Conservation (phyloP, 345 rosid genomes). For the Viola odorata region DNA sequence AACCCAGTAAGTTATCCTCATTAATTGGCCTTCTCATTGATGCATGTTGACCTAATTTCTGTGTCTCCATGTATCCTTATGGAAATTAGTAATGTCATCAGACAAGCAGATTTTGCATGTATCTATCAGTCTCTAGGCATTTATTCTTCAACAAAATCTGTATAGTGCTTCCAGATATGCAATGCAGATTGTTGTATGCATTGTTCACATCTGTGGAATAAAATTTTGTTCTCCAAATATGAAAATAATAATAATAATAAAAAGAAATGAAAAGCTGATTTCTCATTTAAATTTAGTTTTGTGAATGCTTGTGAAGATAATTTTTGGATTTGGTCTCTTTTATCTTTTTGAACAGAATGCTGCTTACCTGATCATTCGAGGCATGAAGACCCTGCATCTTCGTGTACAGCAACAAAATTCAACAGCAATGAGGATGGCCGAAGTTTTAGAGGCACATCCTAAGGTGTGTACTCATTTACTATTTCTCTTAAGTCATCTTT, state of each 20-base stretch:
- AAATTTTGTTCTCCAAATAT: no score
- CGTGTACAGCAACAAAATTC: conserved; percentile 97
- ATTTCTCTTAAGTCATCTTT: neutral
- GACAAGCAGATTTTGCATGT: no score
- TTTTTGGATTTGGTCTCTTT: neutral
- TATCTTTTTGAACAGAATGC: conserved; percentile 63
- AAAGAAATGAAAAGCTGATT: no score
- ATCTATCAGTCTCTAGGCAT: no score
- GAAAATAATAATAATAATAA: no score
- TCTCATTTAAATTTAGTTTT: no score
- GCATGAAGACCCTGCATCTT: conserved; percentile 99
- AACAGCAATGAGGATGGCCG: conserved; percentile 92
- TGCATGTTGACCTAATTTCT: neutral
- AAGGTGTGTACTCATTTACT: conserved; percentile 41
- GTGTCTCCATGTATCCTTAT: neutral
- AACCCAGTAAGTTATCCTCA: conserved; percentile 61
- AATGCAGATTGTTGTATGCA: no score
- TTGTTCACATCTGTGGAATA: no score
- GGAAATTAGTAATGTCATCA: no score
- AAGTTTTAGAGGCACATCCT: conserved; percentile 99
- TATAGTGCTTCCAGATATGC: no score
- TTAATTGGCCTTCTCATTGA: neutral
- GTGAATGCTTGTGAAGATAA: neutral
- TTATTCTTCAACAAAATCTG: no score
- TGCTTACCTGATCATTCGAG: conserved; percentile 86